Evolutionary conservation across 2,329 filamentous ascomycete species (phyloP).

Genomic region (Beauveria sp.): DNA sequence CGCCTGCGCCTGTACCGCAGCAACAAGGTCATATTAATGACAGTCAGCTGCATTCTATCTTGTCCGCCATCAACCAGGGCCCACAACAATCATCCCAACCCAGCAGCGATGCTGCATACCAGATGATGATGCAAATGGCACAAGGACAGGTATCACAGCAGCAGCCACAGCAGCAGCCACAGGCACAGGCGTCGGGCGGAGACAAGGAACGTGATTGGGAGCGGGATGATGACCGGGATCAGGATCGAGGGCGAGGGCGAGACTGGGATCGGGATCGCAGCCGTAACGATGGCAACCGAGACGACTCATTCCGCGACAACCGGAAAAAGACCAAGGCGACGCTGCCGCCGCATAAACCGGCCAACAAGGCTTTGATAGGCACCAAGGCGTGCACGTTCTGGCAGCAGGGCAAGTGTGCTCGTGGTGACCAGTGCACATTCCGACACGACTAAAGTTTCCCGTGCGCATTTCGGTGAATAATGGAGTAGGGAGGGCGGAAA

Average conservation of each 20-base stretch:
- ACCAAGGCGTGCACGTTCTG: conserved; percentile 65
- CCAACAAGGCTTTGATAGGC: conserved; percentile 51
- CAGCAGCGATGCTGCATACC: conserved; percentile 15
- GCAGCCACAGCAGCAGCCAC: conserved; percentile 2
- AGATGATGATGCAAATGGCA: conserved; percentile 33
- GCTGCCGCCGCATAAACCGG: conserved; percentile 34
- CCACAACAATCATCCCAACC: conserved; percentile 17
- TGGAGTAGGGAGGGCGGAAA: background rate
- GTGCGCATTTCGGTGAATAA: background rate
- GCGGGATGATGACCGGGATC: conserved; percentile 13
- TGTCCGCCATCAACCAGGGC: conserved; percentile 35
- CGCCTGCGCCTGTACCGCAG: conserved; percentile 13
- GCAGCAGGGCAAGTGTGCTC: conserved; percentile 62
- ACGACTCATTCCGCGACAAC: conserved; percentile 27
- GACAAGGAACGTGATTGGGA: conserved; percentile 21
- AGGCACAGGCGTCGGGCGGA: conserved; percentile 14
- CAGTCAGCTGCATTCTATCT: conserved; percentile 35
- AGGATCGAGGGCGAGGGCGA: conserved; percentile 12
- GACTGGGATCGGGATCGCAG: conserved; percentile 29
- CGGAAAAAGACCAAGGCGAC: conserved; percentile 32
- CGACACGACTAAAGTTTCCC: conserved; percentile 46
- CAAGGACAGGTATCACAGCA: conserved; percentile 27
- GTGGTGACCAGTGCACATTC: conserved; percentile 68
- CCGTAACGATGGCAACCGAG: conserved; percentile 24
- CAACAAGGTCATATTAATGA: conserved; percentile 27